phyloP scores from a whole-genome alignment of 1,284 basidiomycete genomes.

The Ceratobasidium sp. region DNA sequence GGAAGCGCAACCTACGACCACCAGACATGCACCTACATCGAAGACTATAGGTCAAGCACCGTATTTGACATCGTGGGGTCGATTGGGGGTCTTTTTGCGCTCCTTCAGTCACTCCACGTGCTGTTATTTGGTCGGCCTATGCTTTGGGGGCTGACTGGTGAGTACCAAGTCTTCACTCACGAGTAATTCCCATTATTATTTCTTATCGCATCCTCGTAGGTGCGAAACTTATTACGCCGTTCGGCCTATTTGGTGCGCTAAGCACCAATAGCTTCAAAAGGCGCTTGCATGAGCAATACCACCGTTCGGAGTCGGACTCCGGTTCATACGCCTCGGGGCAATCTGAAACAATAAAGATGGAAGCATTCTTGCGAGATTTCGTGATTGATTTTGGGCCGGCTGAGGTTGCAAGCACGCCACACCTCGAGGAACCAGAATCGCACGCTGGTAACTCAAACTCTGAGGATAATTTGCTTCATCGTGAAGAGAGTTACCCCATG shows the following conservation, averaged over 20 bases:
- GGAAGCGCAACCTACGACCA: too few relatives aligned
- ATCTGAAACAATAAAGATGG: too few relatives aligned
- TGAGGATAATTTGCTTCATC: too few relatives aligned
- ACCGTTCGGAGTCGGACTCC: neutral
- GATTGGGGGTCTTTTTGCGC: conserved; percentile 24
- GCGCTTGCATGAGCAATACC: neutral
- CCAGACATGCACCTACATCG: conserved; percentile 1
- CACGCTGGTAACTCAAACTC: too few relatives aligned
- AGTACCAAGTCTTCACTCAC: neutral
- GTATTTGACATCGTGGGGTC: conserved; percentile 18
- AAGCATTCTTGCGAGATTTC: conserved; percentile 46
- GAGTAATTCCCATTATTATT: neutral
- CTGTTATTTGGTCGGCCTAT: conserved; percentile 20
- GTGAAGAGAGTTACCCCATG: too few relatives aligned
- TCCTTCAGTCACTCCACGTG: conserved; percentile 10
- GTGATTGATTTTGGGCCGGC: conserved; percentile 27
- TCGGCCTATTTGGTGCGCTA: conserved; percentile 36
- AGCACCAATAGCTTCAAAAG: conserved; percentile 40
- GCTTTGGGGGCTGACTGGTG: conserved; percentile 18
- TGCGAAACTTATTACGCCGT: conserved; percentile 23
- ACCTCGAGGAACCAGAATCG: too few relatives aligned
- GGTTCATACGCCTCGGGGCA: conserved; percentile 47
- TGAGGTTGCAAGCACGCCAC: too few relatives aligned
- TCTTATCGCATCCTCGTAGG: conserved; percentile 11
- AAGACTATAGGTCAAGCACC: conserved; percentile 25